Evolutionary conservation across 352 stramenopile genomes (phyloP), one percentile per base, ranked within the genome.

Genomic region (Phytophthora citricola): DNA sequence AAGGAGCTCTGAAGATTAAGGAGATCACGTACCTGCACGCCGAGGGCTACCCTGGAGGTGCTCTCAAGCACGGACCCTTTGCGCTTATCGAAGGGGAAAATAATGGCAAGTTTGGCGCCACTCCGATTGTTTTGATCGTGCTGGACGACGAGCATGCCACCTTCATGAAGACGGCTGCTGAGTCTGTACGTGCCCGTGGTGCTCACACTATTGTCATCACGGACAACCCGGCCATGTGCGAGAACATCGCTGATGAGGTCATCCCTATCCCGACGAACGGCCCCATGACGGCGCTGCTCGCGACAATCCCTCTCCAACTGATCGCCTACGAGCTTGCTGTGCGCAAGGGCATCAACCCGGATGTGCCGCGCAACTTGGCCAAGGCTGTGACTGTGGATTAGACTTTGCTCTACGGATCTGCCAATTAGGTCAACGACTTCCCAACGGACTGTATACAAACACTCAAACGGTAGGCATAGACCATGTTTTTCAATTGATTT

Each of bases 381-480:
- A 99, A 99, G 87, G 96, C 95, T 48, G 98, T 99, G 46, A 99
- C 98, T 38, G 97, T 99, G 41, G 98, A 99, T 75, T 99, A 97
- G 83, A 67, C 63, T 67, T 20, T 55, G 55, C 39, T 61, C 24
- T 55, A 38, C 50, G 31, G 61, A 50, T 39, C 27, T 55, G 3
- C 11, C n/a, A 54, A 46, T 17, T 45, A 58, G 50, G 51, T 71
- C 27, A 36, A 52, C 31, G 50, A 56, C 43, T 50, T 58, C 70
- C 49, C 22, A 29, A 58, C 44, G 27, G 31, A 71, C 38, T 52
- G 63, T 45, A 48, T 32, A 51, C 41, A 68, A 58, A 24, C 36
- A 58, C 36, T 51, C 17, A 29, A 41, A 45, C 32, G 53, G 29
- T 65, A 63, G 44, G 34, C 51, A 49, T 69, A 61, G 39, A 61